Percentiles rank a stretch among this genome's conserved stretches.
phyloP scores from a whole-genome alignment of 1,139 yeast species.

The Candida buenavistaensis region DNA sequence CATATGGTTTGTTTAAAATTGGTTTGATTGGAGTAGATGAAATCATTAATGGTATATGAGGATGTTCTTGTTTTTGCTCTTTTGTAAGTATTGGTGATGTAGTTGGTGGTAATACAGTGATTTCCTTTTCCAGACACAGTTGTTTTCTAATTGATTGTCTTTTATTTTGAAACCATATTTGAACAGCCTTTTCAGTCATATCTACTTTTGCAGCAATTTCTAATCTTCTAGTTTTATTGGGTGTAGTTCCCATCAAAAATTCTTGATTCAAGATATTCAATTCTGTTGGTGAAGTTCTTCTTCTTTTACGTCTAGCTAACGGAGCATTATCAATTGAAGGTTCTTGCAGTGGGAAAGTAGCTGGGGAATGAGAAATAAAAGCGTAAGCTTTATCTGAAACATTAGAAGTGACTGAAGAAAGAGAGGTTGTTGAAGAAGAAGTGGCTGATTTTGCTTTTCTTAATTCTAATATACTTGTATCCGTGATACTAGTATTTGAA shows the following conservation, averaged over 20 bases:
- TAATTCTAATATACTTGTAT: conserved; percentile 14
- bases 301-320: conserved; percentile 86
- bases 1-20: conserved; percentile 10
- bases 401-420: conserved; percentile 11
- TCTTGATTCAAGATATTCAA: conserved; percentile 76
- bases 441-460: conserved; percentile 10
- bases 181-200: conserved; percentile 97
- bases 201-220: conserved; percentile 76
- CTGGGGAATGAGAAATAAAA: conserved; percentile 87
- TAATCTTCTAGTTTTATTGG: conserved; percentile 71
- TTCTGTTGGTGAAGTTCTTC: conserved; percentile 92
- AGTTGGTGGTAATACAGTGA: conserved; percentile 46
- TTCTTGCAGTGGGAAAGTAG: conserved; percentile 79
- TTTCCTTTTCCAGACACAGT: conserved; percentile 39
- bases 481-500: conserved; percentile 4
- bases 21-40: conserved; percentile 26
- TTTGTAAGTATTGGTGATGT: conserved; percentile 16
- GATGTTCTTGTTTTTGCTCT: conserved; percentile 3
- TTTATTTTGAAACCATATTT: conserved; percentile 96
- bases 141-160: conserved; percentile 78
- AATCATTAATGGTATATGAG: conserved; percentile 20
- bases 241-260: conserved; percentile 75
- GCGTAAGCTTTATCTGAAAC: conserved; percentile 58
- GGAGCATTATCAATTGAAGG: conserved; percentile 89
- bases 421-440: conserved; percentile 12